Percentiles rank a stretch among this genome's conserved stretches.
Evolutionary conservation across 225 moss, liverwort and hornwort species (phyloP).

Genomic region (Bryum argenteum): DNA sequence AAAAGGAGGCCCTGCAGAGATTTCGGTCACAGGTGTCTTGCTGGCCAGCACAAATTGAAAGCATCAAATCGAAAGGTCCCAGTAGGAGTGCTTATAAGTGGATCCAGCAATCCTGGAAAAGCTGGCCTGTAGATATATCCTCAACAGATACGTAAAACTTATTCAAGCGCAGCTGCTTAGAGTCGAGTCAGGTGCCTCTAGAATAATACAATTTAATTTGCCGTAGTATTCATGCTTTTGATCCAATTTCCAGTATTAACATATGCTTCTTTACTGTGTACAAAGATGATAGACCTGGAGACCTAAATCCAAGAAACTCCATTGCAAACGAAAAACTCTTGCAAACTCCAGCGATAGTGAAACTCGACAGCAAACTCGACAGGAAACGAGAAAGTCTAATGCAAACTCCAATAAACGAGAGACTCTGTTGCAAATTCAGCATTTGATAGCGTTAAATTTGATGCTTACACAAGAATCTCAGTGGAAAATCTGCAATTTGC

Average conservation of each 20-base stretch:
- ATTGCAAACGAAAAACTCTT: too few species aligned
- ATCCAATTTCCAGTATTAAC: conserved; percentile 25
- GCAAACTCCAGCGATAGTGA: too few species aligned
- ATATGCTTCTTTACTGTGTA: conserved; percentile 26
- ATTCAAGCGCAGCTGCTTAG: conserved; percentile 9
- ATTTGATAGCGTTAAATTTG: too few species aligned
- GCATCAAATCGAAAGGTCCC: conserved; percentile 43
- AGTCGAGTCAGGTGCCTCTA: background rate
- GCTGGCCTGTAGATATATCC: conserved; percentile 78
- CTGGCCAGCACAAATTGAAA: conserved; percentile 72
- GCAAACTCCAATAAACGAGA: too few species aligned
- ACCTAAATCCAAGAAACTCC: background rate
- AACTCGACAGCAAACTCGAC: too few species aligned
- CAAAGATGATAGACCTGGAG: conserved; percentile 81
- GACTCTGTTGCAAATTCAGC: too few species aligned
- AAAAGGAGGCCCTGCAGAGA: conserved; percentile 45
- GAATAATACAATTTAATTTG: background rate
- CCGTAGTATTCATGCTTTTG: background rate
- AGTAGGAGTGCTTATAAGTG: conserved; percentile 68
- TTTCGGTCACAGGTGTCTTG: conserved; percentile 70
- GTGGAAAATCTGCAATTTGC: too few species aligned
- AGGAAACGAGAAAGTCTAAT: too few species aligned
- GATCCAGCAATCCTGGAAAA: conserved; percentile 78
- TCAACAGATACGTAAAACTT: conserved; percentile 5
- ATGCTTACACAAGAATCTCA: too few species aligned